phyloP scores from a whole-genome alignment of 805 yeast species.

The Metschnikowia shivogae region DNA sequence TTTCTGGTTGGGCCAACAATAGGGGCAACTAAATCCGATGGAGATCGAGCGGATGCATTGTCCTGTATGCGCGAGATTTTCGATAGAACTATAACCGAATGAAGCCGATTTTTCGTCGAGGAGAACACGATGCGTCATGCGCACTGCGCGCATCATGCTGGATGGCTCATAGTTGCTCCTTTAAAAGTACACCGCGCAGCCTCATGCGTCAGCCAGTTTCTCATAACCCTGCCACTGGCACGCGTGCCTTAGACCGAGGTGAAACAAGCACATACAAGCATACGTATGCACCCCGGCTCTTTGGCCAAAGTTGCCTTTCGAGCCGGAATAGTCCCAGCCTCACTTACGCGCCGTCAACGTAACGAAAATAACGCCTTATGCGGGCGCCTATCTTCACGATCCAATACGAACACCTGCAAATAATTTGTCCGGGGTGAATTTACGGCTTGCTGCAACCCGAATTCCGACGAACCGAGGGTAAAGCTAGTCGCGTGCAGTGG shows the following conservation, averaged over 20 bases:
- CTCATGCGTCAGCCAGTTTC: not conserved
- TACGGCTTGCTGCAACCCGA: no score
- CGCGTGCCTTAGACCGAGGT: not conserved
- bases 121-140: not conserved
- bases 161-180: not conserved
- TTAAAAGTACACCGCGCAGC: not conserved
- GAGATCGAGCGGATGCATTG: not conserved
- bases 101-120: not conserved
- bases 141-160: not conserved
- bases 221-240: not conserved
- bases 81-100: conserved; percentile 2
- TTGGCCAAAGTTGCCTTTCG: no score
- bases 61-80: conserved; percentile 4
- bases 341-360: not conserved
- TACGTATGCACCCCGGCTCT: no score
- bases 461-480: no score
- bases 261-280: no score
- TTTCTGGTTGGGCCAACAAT: no score
- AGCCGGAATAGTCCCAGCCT: no score
- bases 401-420: no score
- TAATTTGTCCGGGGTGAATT: no score
- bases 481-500: not conserved
- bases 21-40: not conserved
- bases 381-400: no score
- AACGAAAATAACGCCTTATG: not conserved